Base-by-base conservation (phyloP, 2,329 filamentous ascomycete genomes). In the Didymella pomorum region DNA sequence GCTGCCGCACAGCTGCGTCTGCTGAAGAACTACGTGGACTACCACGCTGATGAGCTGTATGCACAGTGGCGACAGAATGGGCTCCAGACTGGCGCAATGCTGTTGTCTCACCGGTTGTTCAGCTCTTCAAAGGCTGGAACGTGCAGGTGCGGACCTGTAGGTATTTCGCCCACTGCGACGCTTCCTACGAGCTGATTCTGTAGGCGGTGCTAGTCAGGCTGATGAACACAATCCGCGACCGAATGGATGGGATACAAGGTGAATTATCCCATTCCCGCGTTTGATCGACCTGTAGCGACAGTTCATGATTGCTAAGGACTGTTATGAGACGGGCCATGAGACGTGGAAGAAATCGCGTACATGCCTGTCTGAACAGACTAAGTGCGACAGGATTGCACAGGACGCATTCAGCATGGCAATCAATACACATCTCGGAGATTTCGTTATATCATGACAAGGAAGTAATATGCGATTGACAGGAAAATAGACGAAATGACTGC, bases 131-230 rank as follows among this genome's bases (percentile, higher is more conserved):
- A 29, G 58, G 49, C 20, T 66, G 62, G 60, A 60, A 52, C 3
- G 14, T 37, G 4, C 29, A 48, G 2, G 35, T 18, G 14, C 42
- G 50, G 1, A 43, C 50, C 18, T 57, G 43, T 16, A 33, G 29
- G 12, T 61, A 57, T 20, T 63, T 64, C 11, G 25, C 41, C 9
- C 44, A 48, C 25, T 41, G 52, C 12, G 58, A 61, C 7, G 39
- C 47, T 1, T 66, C 64, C 14, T 57, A 63, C 7, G 56, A 58
- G 25, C 48, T 67, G 2, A 10, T 66, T 1, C 54, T 55, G 2
- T 67, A 58, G 58, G 63, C 61, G 4, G 58, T 66, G 37, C 14
- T 65, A 14, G 58, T 62, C 12, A 53, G 60, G 12, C 49, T 62
- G 42, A 63, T 66, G 49, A 63, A 63, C 29, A 33, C 49, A 8